phyloP scores from a whole-genome alignment of 1,139 yeast genomes.

The Yamadazyma kanchanaburiensis region DNA sequence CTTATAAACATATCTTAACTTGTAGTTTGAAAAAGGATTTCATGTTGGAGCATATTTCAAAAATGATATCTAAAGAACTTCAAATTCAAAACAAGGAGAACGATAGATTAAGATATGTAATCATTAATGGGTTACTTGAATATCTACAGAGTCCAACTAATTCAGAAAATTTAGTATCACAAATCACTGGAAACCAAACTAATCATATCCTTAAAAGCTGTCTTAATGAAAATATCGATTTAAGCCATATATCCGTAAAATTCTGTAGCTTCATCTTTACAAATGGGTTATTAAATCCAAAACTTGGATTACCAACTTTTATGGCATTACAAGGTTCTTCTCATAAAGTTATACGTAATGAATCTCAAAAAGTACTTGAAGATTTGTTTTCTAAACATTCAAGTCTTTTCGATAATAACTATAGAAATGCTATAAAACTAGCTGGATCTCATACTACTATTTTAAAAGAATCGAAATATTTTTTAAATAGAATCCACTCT shows the following conservation, averaged over 20 bases:
- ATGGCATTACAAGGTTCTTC: conserved; percentile 66
- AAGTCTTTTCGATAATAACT: conserved; percentile 63
- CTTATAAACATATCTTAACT: conserved; percentile 58
- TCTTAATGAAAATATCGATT: conserved; percentile 36
- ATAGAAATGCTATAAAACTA: conserved; percentile 58
- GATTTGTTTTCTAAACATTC: conserved; percentile 65
- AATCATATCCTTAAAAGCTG: conserved; percentile 31
- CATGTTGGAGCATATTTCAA: too few relatives aligned
- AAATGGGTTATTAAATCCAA: conserved; percentile 82
- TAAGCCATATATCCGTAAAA: conserved; percentile 48
- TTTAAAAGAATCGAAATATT: conserved; percentile 45
- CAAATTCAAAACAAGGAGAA: too few relatives aligned
- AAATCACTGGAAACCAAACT: too few relatives aligned
- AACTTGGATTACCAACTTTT: conserved; percentile 61
- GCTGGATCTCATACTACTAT: too few relatives aligned
- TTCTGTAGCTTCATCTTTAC: conserved; percentile 54
- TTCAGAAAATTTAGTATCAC: too few relatives aligned
- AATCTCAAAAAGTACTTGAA: conserved; percentile 52
- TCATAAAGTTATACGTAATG: conserved; percentile 34
- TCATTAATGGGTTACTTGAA: too few relatives aligned
- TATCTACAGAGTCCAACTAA: too few relatives aligned
- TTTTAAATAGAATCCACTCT: conserved; percentile 35
- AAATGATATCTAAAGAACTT: too few relatives aligned
- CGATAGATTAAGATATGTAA: too few relatives aligned
- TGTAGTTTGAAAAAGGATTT: too few relatives aligned